These are phyloP conservation scores for Akebia trifoliata DNA, from an alignment of 164 flowering plant genomes.

Conservation along the genomic window DNA sequence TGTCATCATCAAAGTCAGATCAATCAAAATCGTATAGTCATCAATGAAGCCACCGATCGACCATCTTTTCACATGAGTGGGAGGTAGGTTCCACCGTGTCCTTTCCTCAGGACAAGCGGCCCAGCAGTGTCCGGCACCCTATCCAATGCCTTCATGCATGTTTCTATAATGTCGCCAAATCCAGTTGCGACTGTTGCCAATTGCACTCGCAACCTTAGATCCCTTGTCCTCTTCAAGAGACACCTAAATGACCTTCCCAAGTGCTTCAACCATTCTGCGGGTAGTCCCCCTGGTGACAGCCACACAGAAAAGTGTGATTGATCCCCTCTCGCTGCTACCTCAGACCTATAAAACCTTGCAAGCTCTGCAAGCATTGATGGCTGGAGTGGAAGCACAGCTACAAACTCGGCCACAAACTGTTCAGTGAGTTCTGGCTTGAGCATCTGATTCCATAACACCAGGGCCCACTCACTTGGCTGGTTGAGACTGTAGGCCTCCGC, in stretches of 20 bases:
- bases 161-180: constrained; percentile 61
- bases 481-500: constrained; percentile 93
- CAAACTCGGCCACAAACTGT: constrained; percentile 88
- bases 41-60: no score
- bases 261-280: constrained; percentile 93
- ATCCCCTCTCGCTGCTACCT: constrained; percentile 89
- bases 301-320: constrained; percentile 95
- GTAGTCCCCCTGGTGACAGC: constrained; percentile 92
- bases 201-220: constrained; percentile 62
- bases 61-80: constrained; percentile 78
- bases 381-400: constrained; percentile 90
- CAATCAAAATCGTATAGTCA: not conserved
- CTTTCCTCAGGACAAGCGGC: constrained; percentile 85
- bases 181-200: constrained; percentile 84
- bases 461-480: constrained; percentile 95
- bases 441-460: constrained; percentile 96
- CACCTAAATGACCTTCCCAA: constrained; percentile 81
- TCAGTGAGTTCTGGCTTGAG: constrained; percentile 86
- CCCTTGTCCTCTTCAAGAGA: constrained; percentile 81
- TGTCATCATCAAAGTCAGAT: not conserved
- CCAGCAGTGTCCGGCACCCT: constrained; percentile 81
- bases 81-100: constrained; percentile 96
- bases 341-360: constrained; percentile 81
- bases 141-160: constrained; percentile 59
- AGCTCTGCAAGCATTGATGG: constrained; percentile 76